Evolutionary conservation across 2,329 filamentous ascomycete species (phyloP).

Genomic region (Sporothrix sp.): DNA sequence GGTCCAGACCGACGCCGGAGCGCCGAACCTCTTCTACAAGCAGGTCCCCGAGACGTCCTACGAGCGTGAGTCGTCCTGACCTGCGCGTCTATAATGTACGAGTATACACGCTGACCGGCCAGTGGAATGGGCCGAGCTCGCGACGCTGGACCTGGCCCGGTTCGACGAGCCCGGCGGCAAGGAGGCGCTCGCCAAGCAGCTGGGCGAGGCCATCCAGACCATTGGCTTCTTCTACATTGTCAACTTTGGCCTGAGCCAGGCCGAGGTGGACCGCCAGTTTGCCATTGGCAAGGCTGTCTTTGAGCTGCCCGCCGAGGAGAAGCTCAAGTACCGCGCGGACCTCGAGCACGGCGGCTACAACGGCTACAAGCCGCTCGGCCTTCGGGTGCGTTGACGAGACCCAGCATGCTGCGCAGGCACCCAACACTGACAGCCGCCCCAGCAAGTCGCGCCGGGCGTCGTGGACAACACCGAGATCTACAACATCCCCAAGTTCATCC

Average conservation of each 20-base stretch:
- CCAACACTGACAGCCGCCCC: no score
- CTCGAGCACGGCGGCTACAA: constrained; percentile 41
- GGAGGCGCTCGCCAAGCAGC: constrained; percentile 24
- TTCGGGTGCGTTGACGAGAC: no score
- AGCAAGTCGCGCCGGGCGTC: constrained; percentile 25
- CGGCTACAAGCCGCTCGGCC: constrained; percentile 37
- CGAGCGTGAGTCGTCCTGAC: constrained; percentile 22
- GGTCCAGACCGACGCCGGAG: neutral
- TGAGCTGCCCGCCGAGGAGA: constrained; percentile 41
- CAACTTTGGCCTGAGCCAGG: constrained; percentile 46
- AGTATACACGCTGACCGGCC: neutral
- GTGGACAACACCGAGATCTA: constrained; percentile 49
- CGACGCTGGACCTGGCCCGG: constrained; percentile 24
- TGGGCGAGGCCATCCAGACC: constrained; percentile 33
- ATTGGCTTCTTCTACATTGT: constrained; percentile 46
- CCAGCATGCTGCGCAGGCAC: no score
- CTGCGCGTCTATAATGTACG: no score
- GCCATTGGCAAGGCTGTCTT: constrained; percentile 43
- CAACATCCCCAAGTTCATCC: constrained; percentile 49
- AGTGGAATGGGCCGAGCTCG: constrained; percentile 16
- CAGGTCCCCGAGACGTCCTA: constrained; percentile 28
- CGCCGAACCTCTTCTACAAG: constrained; percentile 22
- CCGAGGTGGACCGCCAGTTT: constrained; percentile 46
- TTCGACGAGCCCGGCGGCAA: constrained; percentile 26
- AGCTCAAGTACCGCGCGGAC: constrained; percentile 38